These are phyloP conservation scores for Auriscalpium orientale DNA, from an alignment of 768 basidiomycete genomes.

Conservation along the genomic window DNA sequence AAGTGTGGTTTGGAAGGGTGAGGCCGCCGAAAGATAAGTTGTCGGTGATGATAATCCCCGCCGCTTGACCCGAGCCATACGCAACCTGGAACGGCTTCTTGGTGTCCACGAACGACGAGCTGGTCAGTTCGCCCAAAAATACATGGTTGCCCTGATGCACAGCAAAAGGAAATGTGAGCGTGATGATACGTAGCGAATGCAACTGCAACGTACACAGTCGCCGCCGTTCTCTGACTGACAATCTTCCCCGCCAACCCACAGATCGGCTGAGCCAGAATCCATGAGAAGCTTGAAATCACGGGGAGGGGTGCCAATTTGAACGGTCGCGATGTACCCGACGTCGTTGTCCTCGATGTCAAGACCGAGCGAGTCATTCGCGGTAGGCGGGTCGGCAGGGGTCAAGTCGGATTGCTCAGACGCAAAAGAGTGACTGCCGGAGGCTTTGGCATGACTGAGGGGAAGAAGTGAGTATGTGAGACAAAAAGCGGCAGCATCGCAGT, in stretches of 20 bases:
- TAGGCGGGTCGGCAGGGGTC: conserved; percentile 34
- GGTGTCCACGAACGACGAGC: conserved; percentile 53
- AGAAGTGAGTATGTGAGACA: no score
- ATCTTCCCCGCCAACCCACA: conserved; percentile 33
- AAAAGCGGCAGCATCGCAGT: no score
- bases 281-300: conserved; percentile 35
- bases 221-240: conserved; percentile 26
- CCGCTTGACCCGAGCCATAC: conserved; percentile 66
- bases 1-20: conserved; percentile 46
- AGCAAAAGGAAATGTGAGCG: not conserved
- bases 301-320: conserved; percentile 39
- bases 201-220: conserved; percentile 30
- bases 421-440: not conserved
- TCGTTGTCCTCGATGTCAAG: conserved; percentile 62
- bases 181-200: no score
- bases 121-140: conserved; percentile 55
- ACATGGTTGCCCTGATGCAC: conserved; percentile 50
- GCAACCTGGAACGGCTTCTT: conserved; percentile 47
- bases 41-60: conserved; percentile 57
- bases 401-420: conserved; percentile 32
- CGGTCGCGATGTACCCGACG: conserved; percentile 39
- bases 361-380: conserved; percentile 48
- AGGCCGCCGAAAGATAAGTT: conserved; percentile 59
- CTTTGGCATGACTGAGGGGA: no score
- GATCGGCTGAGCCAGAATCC: conserved; percentile 41